Evolutionary conservation across 768 basidiomycete genomes (phyloP).

Genomic region (Sarcodon aspratus): DNA sequence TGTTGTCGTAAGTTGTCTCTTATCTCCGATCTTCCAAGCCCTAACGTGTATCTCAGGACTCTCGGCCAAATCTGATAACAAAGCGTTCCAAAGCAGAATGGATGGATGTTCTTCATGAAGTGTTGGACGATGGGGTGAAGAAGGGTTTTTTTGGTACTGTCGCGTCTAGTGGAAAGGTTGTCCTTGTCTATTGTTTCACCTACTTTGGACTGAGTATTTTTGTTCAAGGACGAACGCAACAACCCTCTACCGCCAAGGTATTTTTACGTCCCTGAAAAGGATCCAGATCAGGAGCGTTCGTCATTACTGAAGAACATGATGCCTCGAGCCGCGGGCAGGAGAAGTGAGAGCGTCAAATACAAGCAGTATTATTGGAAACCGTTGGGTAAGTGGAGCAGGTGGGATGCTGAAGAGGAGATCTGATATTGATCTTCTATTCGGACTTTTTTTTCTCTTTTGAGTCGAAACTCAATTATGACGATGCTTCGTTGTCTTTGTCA

Average conservation of each 20-base stretch:
- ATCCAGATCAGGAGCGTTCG: slow-evolving; percentile 63
- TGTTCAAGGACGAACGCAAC: slow-evolving; percentile 22
- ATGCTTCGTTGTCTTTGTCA: too few relatives aligned
- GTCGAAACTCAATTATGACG: too few relatives aligned
- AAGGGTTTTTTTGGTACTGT: not conserved
- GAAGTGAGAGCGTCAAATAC: slow-evolving; percentile 71
- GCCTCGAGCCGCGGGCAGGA: slow-evolving; percentile 56
- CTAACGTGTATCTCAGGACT: not conserved
- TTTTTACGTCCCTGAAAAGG: slow-evolving; percentile 69
- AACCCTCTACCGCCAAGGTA: slow-evolving; percentile 49
- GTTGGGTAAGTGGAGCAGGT: slow-evolving; percentile 56
- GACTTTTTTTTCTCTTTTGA: too few relatives aligned
- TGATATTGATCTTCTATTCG: slow-evolving; percentile 1
- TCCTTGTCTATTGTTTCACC: not conserved
- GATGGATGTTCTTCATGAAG: not conserved
- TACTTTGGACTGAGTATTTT: not conserved
- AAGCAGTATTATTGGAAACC: slow-evolving; percentile 81
- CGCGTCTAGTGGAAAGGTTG: not conserved
- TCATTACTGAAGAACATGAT: slow-evolving; percentile 56
- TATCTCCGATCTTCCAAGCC: not conserved
- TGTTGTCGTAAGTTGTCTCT: not conserved
- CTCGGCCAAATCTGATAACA: not conserved
- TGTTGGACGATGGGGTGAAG: not conserved
- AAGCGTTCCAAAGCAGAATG: not conserved
- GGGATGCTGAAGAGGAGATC: slow-evolving; percentile 61